Conservation (phyloP, 352 stramenopile genomes). For the Detonula confervacea region DNA sequence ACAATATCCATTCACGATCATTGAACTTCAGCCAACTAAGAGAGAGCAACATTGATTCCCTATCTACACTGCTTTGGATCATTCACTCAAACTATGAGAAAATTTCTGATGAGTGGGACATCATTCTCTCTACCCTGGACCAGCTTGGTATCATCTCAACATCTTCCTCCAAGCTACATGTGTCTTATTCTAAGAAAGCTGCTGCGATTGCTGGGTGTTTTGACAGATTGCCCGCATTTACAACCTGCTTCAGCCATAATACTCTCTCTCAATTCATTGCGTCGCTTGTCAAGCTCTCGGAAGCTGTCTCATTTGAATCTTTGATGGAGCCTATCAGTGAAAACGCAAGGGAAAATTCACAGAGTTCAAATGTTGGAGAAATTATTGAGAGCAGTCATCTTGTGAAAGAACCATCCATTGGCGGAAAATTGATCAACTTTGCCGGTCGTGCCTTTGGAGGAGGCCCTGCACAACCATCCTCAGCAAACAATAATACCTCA, state of each 20-base stretch:
- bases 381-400: slow-evolving; percentile 11
- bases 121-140: slow-evolving; percentile 82
- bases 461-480: slow-evolving; percentile 31
- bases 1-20: background rate
- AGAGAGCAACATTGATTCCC: slow-evolving; percentile 74
- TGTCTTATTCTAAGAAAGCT: slow-evolving; percentile 61
- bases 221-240: slow-evolving; percentile 74
- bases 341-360: slow-evolving; percentile 19
- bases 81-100: slow-evolving; percentile 74
- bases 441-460: slow-evolving; percentile 79
- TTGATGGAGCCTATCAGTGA: slow-evolving; percentile 43
- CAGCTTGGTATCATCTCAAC: slow-evolving; percentile 74
- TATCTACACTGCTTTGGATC: slow-evolving; percentile 76
- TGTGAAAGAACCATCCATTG: slow-evolving; percentile 60
- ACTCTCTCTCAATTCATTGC: slow-evolving; percentile 66
- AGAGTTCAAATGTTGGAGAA: slow-evolving; percentile 26
- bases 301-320: slow-evolving; percentile 43
- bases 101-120: slow-evolving; percentile 81
- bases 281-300: slow-evolving; percentile 64
- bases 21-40: slow-evolving; percentile 61
- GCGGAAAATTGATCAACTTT: slow-evolving; percentile 82
- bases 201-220: slow-evolving; percentile 70
- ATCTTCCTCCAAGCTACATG: slow-evolving; percentile 71
- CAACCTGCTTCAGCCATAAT: slow-evolving; percentile 73
- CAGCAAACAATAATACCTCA: slow-evolving; percentile 28